Evolutionary conservation across 345 rosid species (phyloP).

Genomic region (Eucalyptus leucophloia): DNA sequence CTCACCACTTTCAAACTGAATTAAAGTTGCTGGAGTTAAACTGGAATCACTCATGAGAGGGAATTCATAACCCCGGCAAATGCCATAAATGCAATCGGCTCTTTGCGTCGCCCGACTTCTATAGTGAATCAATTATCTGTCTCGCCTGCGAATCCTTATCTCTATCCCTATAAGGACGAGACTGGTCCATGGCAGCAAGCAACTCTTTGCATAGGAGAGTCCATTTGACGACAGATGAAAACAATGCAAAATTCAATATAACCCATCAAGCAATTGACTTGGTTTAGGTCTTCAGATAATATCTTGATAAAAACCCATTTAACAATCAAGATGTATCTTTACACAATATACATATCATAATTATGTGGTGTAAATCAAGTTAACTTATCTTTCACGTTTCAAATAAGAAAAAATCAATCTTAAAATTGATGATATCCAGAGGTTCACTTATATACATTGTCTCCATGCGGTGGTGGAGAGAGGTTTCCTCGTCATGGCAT

Average conservation of each 20-base stretch:
- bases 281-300: neutral
- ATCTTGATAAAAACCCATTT: neutral
- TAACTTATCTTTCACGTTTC: neutral
- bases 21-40: neutral
- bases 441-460: neutral
- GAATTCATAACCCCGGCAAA: neutral
- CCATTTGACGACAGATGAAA: neutral
- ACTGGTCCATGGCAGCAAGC: neutral
- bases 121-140: neutral
- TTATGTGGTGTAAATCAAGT: neutral
- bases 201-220: neutral
- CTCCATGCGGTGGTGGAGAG: neutral
- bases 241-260: neutral
- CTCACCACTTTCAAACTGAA: neutral
- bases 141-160: neutral
- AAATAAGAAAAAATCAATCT: neutral
- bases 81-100: neutral
- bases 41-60: neutral
- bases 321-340: neutral
- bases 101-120: neutral
- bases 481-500: neutral
- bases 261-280: neutral
- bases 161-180: neutral
- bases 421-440: neutral
- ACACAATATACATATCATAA: rapidly evolving